Base-by-base conservation (phyloP, 1,284 basidiomycete genomes). In the Tilletia horrida region DNA sequence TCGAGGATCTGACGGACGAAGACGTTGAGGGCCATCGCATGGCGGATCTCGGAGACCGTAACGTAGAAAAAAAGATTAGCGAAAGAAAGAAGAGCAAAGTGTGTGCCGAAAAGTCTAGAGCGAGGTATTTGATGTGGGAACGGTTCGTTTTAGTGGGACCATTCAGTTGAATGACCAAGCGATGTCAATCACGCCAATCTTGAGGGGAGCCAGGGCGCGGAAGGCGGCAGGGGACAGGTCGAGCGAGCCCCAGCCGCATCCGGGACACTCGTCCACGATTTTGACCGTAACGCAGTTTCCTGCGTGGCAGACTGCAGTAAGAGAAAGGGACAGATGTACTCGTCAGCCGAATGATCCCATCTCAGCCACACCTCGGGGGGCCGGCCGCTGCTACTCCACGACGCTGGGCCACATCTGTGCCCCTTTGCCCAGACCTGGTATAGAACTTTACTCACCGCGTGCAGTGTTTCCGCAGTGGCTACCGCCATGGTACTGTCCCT, bases 161-260 rank as follows among this genome's bases (percentile, higher is more conserved):
- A 40, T 40, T 40, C 35, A 40, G 35, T 40, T 40, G 55, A 59
- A 59, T 18, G 55, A 59, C 55, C 61, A 62, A 21, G 40, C 16
- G 35, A 62, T 62, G 43, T 62, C 61, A 40, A 62, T 62, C 29
- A 62, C 61, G 40, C 61, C 61, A 4, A 44, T 18, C 14, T 42
- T 18, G n/a, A 62, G 18, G 6, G 61, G 61, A 3, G 61, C 61
- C 9, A 62, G 43, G 23, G 40, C 42, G 21, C 43, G 40, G 43
- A 62, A 62, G 21, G 61, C 61, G 40, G 61, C 43, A 23, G 61
- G 61, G n/a, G 61, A 62, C n/a, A 62, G 61, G 27, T 62, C 61
- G 21, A 62, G 42, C 11, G 42, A 44, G 21, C 61, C 61, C 8
- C 2, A 62, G 16, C 23, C 8, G 61, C 61, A 62, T 8, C 42